Evolutionary conservation across 2,329 filamentous ascomycete genomes (phyloP).

Genomic region (Nigrospora oryzae): DNA sequence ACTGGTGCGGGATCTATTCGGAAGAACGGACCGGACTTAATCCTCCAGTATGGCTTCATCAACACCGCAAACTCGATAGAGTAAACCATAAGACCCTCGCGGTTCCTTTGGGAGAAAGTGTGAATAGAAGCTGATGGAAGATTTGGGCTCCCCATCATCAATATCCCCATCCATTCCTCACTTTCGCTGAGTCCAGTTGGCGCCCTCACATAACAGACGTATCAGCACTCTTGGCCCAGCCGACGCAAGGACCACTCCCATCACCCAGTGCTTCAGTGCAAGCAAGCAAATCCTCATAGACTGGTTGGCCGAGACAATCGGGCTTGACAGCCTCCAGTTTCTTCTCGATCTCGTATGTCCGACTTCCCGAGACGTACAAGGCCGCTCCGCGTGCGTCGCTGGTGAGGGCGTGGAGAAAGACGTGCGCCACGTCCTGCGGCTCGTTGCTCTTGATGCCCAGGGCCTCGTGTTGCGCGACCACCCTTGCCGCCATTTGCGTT

Average conservation of each 20-base stretch:
- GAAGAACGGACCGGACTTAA: too few relatives aligned
- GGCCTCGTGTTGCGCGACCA: neutral
- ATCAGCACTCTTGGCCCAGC: neutral
- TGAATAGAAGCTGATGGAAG: neutral
- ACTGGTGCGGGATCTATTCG: too few relatives aligned
- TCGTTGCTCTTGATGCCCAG: neutral
- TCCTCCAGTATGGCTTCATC: too few relatives aligned
- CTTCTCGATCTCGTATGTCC: constrained; percentile 3
- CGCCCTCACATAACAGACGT: neutral
- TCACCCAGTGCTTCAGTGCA: neutral
- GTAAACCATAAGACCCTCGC: too few relatives aligned
- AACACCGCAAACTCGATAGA: too few relatives aligned
- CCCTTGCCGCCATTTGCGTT: neutral
- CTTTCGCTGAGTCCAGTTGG: neutral
- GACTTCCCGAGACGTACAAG: neutral
- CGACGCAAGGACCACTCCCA: neutral
- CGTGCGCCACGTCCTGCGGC: neutral
- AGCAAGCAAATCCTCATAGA: neutral
- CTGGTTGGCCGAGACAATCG: neutral
- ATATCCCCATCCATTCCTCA: too few relatives aligned
- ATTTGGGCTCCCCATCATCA: neutral
- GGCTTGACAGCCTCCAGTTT: neutral
- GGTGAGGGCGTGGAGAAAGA: neutral
- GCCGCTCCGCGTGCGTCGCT: neutral
- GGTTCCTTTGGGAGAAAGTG: too few relatives aligned